These are phyloP conservation scores for Exserohilum rostratum DNA, from an alignment of 2,329 filamentous ascomycete genomes.

Conservation along the genomic window DNA sequence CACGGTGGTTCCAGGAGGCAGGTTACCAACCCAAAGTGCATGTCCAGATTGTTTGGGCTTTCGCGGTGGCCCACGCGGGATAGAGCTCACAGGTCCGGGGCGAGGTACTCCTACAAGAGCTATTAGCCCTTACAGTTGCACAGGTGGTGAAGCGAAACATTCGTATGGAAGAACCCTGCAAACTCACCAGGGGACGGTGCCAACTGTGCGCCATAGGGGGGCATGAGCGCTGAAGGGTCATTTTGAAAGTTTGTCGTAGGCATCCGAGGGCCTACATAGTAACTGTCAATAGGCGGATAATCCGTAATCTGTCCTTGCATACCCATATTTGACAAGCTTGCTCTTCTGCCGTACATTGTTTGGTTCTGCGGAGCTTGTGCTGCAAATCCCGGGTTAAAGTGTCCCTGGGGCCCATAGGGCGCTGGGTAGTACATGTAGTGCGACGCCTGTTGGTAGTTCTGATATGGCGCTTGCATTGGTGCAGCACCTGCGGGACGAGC, in stretches of 20 bases:
- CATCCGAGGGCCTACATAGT: constrained; percentile 23
- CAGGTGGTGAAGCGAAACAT: not conserved
- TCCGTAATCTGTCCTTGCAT: constrained; percentile 32
- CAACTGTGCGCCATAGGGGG: constrained; percentile 25
- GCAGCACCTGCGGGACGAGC: constrained; percentile 30
- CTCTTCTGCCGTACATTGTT: constrained; percentile 39
- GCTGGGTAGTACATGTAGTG: constrained; percentile 46
- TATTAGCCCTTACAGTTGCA: constrained; percentile 1
- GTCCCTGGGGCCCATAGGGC: constrained; percentile 39
- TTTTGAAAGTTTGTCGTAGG: constrained; percentile 17
- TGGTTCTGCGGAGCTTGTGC: constrained; percentile 33
- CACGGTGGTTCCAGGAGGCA: constrained; percentile 82
- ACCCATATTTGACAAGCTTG: constrained; percentile 28
- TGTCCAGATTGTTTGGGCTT: constrained; percentile 77
- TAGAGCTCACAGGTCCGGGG: constrained; percentile 37
- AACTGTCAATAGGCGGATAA: constrained; percentile 26
- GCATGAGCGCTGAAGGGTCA: constrained; percentile 23
- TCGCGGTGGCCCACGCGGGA: constrained; percentile 67
- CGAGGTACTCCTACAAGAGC: constrained; percentile 26
- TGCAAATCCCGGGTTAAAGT: constrained; percentile 34
- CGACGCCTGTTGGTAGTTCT: constrained; percentile 38
- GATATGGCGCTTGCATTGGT: constrained; percentile 36
- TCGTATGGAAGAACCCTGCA: not conserved
- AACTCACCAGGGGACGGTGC: constrained; percentile 30
- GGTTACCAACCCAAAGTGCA: constrained; percentile 94